Conservation (phyloP, 176 grass and related monocot species). For the Juncus effusus region DNA sequence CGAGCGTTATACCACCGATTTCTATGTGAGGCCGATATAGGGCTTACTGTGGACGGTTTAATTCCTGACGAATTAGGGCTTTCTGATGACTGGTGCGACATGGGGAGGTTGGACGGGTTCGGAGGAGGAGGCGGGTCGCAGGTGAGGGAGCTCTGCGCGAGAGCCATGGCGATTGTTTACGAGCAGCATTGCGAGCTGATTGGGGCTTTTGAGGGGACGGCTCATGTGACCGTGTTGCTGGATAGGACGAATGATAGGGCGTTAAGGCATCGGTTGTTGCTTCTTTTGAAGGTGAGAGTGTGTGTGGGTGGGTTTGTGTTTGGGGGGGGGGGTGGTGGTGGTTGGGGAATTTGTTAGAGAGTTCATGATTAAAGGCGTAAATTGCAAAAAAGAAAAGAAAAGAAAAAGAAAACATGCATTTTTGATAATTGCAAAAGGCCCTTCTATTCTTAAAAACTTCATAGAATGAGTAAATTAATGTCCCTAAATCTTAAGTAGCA, state of each 20-base stretch:
- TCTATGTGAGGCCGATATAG: constrained; percentile 94
- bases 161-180: constrained; percentile 99
- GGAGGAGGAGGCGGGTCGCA: constrained; percentile 91
- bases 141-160: constrained; percentile 94
- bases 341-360: too few relatives aligned
- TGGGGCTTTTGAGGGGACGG: constrained; percentile 88
- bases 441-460: too few relatives aligned
- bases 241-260: constrained; percentile 94
- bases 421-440: too few relatives aligned
- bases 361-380: too few relatives aligned
- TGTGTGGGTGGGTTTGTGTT: too few relatives aligned
- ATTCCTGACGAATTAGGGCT: constrained; percentile 95
- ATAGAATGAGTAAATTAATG: too few relatives aligned
- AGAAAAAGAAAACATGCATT: too few relatives aligned
- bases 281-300: constrained; percentile 77
- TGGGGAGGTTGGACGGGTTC: constrained; percentile 98
- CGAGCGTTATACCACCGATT: constrained; percentile 96
- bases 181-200: constrained; percentile 91
- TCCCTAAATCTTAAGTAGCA: too few relatives aligned
- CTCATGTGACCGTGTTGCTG: constrained; percentile 94
- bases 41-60: constrained; percentile 94
- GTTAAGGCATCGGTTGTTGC: constrained; percentile 76
- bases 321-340: too few relatives aligned
- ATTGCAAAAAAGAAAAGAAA: too few relatives aligned
- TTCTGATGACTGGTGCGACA: constrained; percentile 99